Evolutionary conservation across 106 monocot species (phyloP), one percentile per base, ranked within the genome.

Genomic region (Narthecium ossifragum): DNA sequence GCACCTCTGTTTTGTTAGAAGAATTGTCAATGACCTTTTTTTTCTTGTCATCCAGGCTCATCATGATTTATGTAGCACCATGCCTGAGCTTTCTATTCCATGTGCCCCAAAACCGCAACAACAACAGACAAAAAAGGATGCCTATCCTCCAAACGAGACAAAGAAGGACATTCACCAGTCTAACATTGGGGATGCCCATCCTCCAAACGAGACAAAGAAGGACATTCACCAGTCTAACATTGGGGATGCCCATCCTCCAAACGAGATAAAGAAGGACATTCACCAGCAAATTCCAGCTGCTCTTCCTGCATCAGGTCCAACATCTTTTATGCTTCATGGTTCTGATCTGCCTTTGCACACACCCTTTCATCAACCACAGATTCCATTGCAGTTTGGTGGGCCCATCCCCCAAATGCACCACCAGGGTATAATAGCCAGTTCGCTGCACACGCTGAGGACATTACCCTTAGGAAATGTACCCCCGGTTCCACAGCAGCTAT

Each of bases 401-500:
- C 79, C 70, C 15, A 18, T 9, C 14, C 13, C 51, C 13, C 64
- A 64, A 30, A 34, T 64, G 1, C 52, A 34, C 15, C 21, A 51
- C 21, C 50, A 51, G 51, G 64, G 64, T 52, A 23, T 64, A 11
- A 18, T 31, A 12, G 27, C 54, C 6, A 66, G 41, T 49, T 68
- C 81, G 11, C 37, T 85, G 8, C 86, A 86, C 61, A 83, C 81
- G 55, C 41, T 80, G 22, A 71, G 84, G 72, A 37, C 46, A 30
- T 51, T 90, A 50, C 58, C 83, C n/a, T 41, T 78, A 27, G 81
- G 75, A 30, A 80, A 66, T 51, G 51, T 60, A 22, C 51, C 80
- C 32, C 79, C 77, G 56, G 74, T 75, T 65, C 74, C 75, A 29
- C 94, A 75, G 52, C 83, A 71, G 34, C 59, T 90, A 73, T 87